Base-by-base conservation (phyloP, 257 asterid genomes). In the Solanum chiquidenum region DNA sequence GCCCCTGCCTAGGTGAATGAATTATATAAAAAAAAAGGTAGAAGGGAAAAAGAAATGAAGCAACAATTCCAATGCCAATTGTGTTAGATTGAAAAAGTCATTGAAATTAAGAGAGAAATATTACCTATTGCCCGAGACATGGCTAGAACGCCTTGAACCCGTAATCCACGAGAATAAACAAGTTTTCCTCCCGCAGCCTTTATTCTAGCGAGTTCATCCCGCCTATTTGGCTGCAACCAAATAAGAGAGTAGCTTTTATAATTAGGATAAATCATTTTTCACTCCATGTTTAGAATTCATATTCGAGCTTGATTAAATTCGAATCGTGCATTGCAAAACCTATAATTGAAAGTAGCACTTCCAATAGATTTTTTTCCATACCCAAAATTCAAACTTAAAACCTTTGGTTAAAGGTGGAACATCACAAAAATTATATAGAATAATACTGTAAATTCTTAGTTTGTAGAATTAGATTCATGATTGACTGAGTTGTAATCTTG, bases 111-210 rank as follows among this genome's bases (percentile, higher is more conserved):
- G 58, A 21, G 40, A 10, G 46, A 35, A 25, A 25, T 55, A 23
- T 16, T 88, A 88, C 90, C 90, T 72, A 86, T 86, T 11, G 91
- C 89, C 29, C 91, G 38, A 37, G 91, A 82, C 89, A 86, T 86
- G 12, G 87, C 87, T 18, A 89, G 91, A 71, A 89, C 42, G 3
- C 89, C 89, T 64, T 52, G 37, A 33, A 89, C 89, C 27, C 87
- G 62, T 0, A 87, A 69, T 34, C 82, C 88, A 83, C 10, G 9
- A 4, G 62, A 5, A 60, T 29, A 49, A 31, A 89, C 9, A 3
- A 89, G 83, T 23, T 25, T 52, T 5, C 91, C 91, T 11, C 89
- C 91, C 5, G 44, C 2, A 6, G 75, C 87, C 66, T 83, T 60
- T 21, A 89, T 73, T 84, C 87, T 89, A 9, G 83, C 86, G 4